Base-by-base conservation (phyloP, 2,329 filamentous ascomycete species). In the Epichloe sylvatica region DNA sequence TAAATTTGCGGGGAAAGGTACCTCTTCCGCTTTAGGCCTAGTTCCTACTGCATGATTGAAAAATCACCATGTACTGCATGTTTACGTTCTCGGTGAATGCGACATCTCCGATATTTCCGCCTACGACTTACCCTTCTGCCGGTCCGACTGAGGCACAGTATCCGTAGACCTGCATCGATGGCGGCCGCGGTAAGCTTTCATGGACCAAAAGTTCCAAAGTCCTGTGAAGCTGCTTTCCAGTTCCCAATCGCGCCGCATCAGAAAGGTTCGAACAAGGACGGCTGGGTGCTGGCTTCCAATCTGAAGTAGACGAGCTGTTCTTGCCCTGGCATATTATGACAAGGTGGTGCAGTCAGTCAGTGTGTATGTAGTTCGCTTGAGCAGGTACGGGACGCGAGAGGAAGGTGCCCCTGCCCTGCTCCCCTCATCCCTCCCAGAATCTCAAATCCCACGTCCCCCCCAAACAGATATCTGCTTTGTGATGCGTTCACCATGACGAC, bases 31-130 rank as follows among this genome's bases (percentile, higher is more conserved):
- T 19, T 19, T 19, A 19, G 19, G 19, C 19, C 19, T 19, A 19
- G 19, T 19, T 19, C 3, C 19, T 19, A 19, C 19, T 19, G 19
- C 19, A 19, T 19, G 19, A 19, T 19, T 19, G 19, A 19, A 19
- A 19, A 19, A 19, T 19, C 19, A 1, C 19, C 3, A 19, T 3
- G 19, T 19, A 19, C 19, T 19, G 19, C 19, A 19, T 19, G 19
- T 19, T 19, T 19, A 19, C 19, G 25, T 13, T 13, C 15, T 38
- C 17, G 9, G 37, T 30, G 25, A 30, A 30, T 30, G 56, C 56
- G 55, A 62, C 59, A 52, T 59, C 49, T 46, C 44, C 33, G 21
- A 45, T 34, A 25, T 45, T 39, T 39, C 37, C 37, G 37, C 17
- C 17, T 3, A 17, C 37, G 11, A 17, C 37, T n/a, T n/a, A 17